Conservation (phyloP, 2,329 filamentous ascomycete species). For the Volutella citrinella region DNA sequence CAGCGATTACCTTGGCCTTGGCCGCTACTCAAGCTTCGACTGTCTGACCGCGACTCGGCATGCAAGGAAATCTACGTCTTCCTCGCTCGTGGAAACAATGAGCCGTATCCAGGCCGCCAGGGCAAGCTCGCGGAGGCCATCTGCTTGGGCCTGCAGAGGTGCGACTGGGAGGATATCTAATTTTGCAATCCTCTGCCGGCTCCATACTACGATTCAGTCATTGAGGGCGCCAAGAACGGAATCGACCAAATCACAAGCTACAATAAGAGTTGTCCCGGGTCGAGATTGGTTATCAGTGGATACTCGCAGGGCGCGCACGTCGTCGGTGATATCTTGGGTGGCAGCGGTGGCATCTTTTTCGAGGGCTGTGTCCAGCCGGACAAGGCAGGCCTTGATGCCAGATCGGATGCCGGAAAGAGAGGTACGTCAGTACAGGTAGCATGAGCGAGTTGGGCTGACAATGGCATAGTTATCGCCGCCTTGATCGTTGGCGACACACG, state of each 20-base stretch:
- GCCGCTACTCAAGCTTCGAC: conserved; percentile 2
- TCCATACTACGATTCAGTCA: conserved; percentile 35
- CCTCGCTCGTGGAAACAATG: conserved; percentile 26
- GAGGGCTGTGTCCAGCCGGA: conserved; percentile 25
- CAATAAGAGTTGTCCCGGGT: conserved; percentile 35
- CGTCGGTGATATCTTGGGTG: conserved; percentile 33
- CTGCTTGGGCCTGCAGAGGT: conserved; percentile 23
- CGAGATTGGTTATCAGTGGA: conserved; percentile 39
- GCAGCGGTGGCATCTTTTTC: conserved; percentile 33
- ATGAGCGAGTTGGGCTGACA: conserved; percentile 26
- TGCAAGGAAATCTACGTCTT: conserved; percentile 30
- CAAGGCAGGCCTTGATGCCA: conserved; percentile 23
- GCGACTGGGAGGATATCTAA: conserved; percentile 32
- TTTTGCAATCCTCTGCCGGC: conserved; percentile 27
- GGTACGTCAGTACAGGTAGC: conserved; percentile 31
- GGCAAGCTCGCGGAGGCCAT: conserved; percentile 25
- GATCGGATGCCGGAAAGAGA: no score
- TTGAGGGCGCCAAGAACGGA: conserved; percentile 33
- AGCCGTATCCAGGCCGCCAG: conserved; percentile 30
- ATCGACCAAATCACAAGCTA: conserved; percentile 37
- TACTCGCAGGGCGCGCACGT: conserved; percentile 41
- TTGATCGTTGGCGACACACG: conserved; percentile 32
- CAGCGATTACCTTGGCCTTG: conserved; percentile 7
- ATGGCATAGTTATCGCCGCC: conserved; percentile 26
- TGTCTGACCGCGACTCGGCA: conserved; percentile 5